phyloP scores from a whole-genome alignment of 306 rosid genomes.

The Astragalus glycyphyllos region DNA sequence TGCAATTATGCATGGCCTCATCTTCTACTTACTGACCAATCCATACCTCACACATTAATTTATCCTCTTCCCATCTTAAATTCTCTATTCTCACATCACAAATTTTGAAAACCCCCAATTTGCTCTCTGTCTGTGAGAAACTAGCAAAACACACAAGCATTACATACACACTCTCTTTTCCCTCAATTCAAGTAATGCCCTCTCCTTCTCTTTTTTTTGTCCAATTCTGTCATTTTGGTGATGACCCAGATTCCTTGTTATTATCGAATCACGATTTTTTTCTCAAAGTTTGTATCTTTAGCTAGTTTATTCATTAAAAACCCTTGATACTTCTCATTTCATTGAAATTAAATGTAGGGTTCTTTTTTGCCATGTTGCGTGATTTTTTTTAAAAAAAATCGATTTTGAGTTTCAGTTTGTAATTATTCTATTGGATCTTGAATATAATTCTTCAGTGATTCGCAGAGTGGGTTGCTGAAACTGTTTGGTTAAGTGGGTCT shows the following conservation, averaged over 20 bases:
- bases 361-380: not conserved
- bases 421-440: slow-evolving; percentile 44
- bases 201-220: not conserved
- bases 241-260: slow-evolving; percentile 22
- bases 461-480: slow-evolving; percentile 33
- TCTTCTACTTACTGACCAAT: slow-evolving; percentile 34
- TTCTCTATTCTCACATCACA: not conserved
- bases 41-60: slow-evolving; percentile 32
- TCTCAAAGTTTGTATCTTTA: slow-evolving; percentile 16
- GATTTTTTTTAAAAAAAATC: not conserved
- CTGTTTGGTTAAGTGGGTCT: slow-evolving; percentile 44
- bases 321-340: slow-evolving; percentile 14
- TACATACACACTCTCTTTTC: not conserved
- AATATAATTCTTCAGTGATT: slow-evolving; percentile 19
- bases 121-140: not conserved
- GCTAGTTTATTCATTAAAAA: not conserved
- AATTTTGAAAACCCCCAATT: not conserved
- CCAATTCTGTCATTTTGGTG: slow-evolving; percentile 16
- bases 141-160: not conserved
- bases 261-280: slow-evolving; percentile 31
- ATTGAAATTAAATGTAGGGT: not conserved
- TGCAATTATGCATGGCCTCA: not conserved
- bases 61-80: not conserved
- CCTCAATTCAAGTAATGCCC: slow-evolving; percentile 32
- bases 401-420: not conserved